Base-by-base conservation (phyloP, 345 rosid species). In the Bretschneidera sinensis region DNA sequence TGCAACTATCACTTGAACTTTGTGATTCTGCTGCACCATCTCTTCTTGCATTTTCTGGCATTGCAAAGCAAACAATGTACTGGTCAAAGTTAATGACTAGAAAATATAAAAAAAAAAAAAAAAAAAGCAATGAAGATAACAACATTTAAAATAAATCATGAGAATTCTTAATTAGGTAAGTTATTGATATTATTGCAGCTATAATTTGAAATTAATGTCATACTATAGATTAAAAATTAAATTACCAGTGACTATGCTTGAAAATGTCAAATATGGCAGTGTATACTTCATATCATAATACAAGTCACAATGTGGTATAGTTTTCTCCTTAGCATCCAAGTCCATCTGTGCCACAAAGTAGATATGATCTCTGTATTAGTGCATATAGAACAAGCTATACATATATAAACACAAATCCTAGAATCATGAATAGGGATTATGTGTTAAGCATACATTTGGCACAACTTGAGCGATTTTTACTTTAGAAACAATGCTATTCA, bases 241-340 rank as follows among this genome's bases (percentile, higher is more conserved):
- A 31, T 59, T 56, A 69, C 78, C 70, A 9, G 22, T 51, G 0
- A 31, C 18, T 17, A 69, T 60, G 59, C 58, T 70, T 48, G 70
- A 24, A 61, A 70, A 77, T 0, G 81, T 70, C 55, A 77, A 45
- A 59, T 63, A 66, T 0, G 60, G 65, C 54, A 77, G 45, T 22
- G 61, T 57, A 47, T 78, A 77, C 19, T 74, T 74, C 78, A 77
- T 73, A 17, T 77, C 76, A 19, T 59, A 77, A 51, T 67, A 77
- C 5, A 67, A 11, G 34, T 77, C 78, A 10, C 74, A 67, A 0
- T 60, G 56, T 6, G 75, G 72, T 8, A 74, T 57, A 0, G 21
- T 50, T 33, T 53, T 68, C 21, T 68, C 58, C 52, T 74, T 70
- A 19, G 48, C 56, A 43, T 60, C 51, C 21, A 67, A 61, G 56